Conservation (phyloP, 2,329 filamentous ascomycete genomes). For the Gliomastix tumulicola region DNA sequence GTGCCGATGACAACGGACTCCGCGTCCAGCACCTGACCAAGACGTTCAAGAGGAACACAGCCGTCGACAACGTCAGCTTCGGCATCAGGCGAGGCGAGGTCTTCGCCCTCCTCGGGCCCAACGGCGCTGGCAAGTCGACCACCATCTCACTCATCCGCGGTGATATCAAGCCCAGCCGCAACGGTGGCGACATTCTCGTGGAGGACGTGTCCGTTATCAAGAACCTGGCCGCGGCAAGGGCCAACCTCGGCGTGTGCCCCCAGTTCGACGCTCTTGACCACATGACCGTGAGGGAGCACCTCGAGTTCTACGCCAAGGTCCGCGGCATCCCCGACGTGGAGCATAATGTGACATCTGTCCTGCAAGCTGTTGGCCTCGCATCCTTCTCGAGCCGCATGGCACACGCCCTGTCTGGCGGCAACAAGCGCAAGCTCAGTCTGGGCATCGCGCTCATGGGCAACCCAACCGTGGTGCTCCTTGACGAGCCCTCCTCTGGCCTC, state of each 20-base stretch:
- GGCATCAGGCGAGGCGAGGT: slow-evolving; percentile 74
- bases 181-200: slow-evolving; percentile 74
- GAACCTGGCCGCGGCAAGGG: slow-evolving; percentile 64
- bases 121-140: slow-evolving; percentile 86
- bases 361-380: slow-evolving; percentile 72
- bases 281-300: slow-evolving; percentile 83
- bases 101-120: slow-evolving; percentile 83
- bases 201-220: slow-evolving; percentile 70
- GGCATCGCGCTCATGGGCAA: slow-evolving; percentile 92
- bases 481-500: slow-evolving; percentile 84
- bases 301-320: slow-evolving; percentile 80
- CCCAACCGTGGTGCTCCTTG: slow-evolving; percentile 76
- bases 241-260: slow-evolving; percentile 83
- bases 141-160: slow-evolving; percentile 85
- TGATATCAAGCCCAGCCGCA: slow-evolving; percentile 67
- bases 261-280: slow-evolving; percentile 83
- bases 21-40: slow-evolving; percentile 78
- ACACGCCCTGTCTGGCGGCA: slow-evolving; percentile 75
- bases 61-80: slow-evolving; percentile 85
- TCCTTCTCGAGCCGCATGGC: slow-evolving; percentile 70
- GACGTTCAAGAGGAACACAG: slow-evolving; percentile 65
- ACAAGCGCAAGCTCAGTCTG: slow-evolving; percentile 85
- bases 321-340: slow-evolving; percentile 70
- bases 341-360: slow-evolving; percentile 70
- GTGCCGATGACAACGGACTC: slow-evolving; percentile 52